Percentiles rank a stretch among this genome's conserved stretches.
These are phyloP conservation scores for Pulveroboletus sp. DNA, from an alignment of 768 basidiomycete genomes.

Conservation along the genomic window DNA sequence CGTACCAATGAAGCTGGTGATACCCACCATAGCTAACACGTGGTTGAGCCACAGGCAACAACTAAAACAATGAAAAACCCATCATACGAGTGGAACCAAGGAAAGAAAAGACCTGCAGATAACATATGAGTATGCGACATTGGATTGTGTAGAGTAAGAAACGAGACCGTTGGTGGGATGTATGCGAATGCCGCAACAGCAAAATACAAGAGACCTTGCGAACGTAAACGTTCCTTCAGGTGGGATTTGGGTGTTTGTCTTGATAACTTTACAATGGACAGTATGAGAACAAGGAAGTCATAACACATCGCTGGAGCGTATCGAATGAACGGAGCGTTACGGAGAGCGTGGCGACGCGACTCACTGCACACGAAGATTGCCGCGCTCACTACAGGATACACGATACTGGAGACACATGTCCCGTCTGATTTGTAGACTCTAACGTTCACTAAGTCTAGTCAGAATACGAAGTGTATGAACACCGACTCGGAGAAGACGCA, in stretches of 20 bases:
- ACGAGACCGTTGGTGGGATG: constrained; percentile 9
- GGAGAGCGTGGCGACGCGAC: background rate
- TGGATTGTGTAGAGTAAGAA: background rate
- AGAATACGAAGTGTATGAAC: background rate
- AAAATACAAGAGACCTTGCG: constrained; percentile 20
- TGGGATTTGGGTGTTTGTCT: constrained; percentile 8
- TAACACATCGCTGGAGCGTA: constrained; percentile 15
- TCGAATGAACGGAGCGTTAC: background rate
- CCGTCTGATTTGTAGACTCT: background rate
- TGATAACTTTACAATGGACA: constrained; percentile 16
- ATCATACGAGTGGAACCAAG: constrained; percentile 7
- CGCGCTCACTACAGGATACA: constrained; percentile 1
- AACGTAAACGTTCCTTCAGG: constrained; percentile 8
- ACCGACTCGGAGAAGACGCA: too few relatives aligned
- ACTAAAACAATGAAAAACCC: background rate
- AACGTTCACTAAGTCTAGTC: constrained; percentile 4
- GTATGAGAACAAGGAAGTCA: constrained; percentile 17
- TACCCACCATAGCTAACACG: constrained; percentile 5
- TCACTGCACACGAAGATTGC: constrained; percentile 18
- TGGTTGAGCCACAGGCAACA: background rate
- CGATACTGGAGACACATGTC: background rate
- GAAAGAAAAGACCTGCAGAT: constrained; percentile 9
- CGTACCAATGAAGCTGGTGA: constrained; percentile 12
- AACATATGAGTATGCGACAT: background rate
- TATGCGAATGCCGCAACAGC: constrained; percentile 10